Percentiles rank a stretch among this genome's conserved stretches.
Evolutionary conservation across 1,284 basidiomycete genomes (phyloP).

Genomic region (Fomitopsis pinicola): DNA sequence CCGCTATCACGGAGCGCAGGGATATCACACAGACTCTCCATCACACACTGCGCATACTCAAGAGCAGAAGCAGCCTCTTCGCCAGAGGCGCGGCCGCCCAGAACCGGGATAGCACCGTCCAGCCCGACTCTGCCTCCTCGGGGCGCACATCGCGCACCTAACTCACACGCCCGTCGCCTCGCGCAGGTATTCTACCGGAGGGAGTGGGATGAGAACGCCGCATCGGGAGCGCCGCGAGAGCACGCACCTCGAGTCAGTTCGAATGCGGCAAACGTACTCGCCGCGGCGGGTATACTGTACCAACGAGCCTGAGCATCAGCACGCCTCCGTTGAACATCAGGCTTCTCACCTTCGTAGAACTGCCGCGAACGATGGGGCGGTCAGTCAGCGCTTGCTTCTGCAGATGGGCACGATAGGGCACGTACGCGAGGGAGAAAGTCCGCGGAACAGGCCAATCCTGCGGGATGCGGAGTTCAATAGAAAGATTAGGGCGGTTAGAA

Average conservation of each 20-base stretch:
- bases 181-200: constrained; percentile 21
- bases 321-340: neutral
- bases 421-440: constrained; percentile 68
- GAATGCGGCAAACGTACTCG: constrained; percentile 89
- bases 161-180: constrained; percentile 23
- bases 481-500: neutral
- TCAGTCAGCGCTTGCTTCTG: neutral
- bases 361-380: constrained; percentile 14
- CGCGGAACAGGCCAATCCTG: constrained; percentile 70
- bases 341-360: constrained; percentile 53
- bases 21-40: too few species aligned
- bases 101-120: neutral
- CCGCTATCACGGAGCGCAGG: too few species aligned
- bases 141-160: neutral
- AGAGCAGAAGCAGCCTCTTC: neutral
- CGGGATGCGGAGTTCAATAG: neutral
- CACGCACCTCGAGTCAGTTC: constrained; percentile 73
- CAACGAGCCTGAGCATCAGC: neutral
- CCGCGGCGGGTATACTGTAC: constrained; percentile 84
- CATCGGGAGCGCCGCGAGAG: neutral
- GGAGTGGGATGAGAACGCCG: neutral
- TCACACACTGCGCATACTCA: neutral
- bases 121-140: neutral
- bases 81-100: neutral
- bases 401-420: constrained; percentile 10